These are phyloP conservation scores for Solanum hybrid DNA, from an alignment of 305 asterid genomes.

Conservation along the genomic window DNA sequence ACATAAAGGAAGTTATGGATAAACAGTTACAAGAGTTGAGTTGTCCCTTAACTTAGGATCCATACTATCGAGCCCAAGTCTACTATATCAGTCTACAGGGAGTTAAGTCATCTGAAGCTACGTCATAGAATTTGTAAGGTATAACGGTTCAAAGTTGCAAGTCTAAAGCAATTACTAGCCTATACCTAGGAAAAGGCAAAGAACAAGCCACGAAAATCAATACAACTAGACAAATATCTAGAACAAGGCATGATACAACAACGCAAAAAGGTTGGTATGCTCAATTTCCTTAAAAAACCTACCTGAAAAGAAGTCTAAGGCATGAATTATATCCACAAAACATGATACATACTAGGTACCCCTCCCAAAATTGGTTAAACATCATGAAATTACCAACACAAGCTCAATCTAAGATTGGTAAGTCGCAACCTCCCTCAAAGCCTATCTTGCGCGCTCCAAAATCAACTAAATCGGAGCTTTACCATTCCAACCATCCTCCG, in stretches of 20 bases:
- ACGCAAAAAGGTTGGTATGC: neutral
- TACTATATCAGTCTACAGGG: neutral
- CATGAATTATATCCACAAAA: neutral
- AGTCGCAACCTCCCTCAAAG: neutral
- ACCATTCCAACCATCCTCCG: neutral
- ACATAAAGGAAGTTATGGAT: neutral
- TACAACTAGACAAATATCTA: neutral
- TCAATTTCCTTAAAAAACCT: neutral
- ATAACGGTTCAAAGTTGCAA: neutral
- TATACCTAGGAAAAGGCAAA: neutral
- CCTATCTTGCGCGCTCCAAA: neutral
- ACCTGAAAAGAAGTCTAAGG: too few species aligned
- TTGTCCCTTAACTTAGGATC: neutral
- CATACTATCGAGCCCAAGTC: neutral
- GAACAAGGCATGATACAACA: neutral
- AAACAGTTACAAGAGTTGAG: too few species aligned
- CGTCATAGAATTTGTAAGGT: too few species aligned
- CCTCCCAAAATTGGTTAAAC: neutral
- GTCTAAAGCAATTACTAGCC: neutral
- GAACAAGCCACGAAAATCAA: too few species aligned
- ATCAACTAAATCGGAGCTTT: neutral
- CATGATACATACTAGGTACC: neutral
- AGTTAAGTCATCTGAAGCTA: neutral
- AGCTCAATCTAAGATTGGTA: neutral
- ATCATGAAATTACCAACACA: neutral